A percentile compares a stretch with the other conserved stretches of the same genome.
phyloP scores from a whole-genome alignment of 129 eudicot genomes.

The Helianthus tuberosus region DNA sequence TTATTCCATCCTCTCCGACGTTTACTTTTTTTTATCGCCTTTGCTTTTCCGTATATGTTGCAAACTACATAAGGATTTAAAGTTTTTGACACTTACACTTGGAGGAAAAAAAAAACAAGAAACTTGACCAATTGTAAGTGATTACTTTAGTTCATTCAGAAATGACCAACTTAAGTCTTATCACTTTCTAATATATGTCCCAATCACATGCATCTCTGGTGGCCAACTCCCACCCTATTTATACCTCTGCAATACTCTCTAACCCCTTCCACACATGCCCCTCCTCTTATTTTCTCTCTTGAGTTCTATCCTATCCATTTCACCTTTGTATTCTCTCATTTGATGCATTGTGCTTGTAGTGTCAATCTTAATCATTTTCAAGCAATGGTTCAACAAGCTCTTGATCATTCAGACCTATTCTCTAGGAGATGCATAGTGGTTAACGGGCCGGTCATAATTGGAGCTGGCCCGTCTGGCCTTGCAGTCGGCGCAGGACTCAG shows the following conservation, averaged over 20 bases:
- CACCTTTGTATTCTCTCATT: conserved; percentile 28
- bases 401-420: conserved; percentile 41
- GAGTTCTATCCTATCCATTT: conserved; percentile 26
- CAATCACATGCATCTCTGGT: conserved; percentile 55
- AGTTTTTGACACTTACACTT: conserved; percentile 3
- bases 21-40: conserved; percentile 10
- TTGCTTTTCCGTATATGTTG: not conserved
- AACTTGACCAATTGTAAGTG: conserved; percentile 21
- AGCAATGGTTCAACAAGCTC: conserved; percentile 37
- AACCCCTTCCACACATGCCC: conserved; percentile 65
- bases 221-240: conserved; percentile 55
- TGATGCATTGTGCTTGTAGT: conserved; percentile 38
- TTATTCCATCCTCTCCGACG: not conserved
- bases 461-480: conserved; percentile 96
- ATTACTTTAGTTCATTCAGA: conserved; percentile 20
- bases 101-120: not conserved
- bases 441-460: conserved; percentile 91
- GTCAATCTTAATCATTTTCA: conserved; percentile 24
- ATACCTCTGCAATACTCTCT: conserved; percentile 52
- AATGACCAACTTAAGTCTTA: conserved; percentile 30
- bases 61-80: conserved; percentile 8
- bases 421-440: conserved; percentile 68
- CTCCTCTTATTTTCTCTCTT: conserved; percentile 25
- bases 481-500: conserved; percentile 88
- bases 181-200: conserved; percentile 53